Evolutionary conservation across 2,329 filamentous ascomycete genomes (phyloP), one percentile per base, ranked within the genome.

Genomic region (Apiospora phragmitis): DNA sequence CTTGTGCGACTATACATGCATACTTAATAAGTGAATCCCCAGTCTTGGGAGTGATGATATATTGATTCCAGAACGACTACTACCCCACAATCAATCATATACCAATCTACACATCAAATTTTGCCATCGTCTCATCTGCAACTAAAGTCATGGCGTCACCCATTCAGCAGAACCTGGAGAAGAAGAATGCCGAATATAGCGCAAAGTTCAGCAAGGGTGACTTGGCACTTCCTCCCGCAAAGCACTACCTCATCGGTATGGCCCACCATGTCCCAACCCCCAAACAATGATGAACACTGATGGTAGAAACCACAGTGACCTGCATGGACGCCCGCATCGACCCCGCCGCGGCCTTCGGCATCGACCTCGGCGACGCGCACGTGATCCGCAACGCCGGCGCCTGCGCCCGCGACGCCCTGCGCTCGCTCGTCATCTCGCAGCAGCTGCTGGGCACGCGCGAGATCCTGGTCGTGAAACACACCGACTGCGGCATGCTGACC

Each of bases 241-340:
- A 92, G 81, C 88, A 91, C 75, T 93, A 93, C 76, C 83, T 89
- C 9, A 83, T 92, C 73, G 80, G 90, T 91, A 85, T 43, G 83
- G 77, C 29, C 7, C n/a, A 21, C 18, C 32, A 47, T 2, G 18
- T 67, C 67, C 29, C 38, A 65, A n/a, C 41, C 55, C 49, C 38
- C 14, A 9, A n/a, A 3, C 49, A 55, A 21, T 16, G 41, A 65
- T 35, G 76, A 5, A 18, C 26, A 16, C 29, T 21, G 29, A 21
- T 43, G 41, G 9, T 9, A 3, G 41, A 16, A 3, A 18, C 24
- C 62, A 26, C 38, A 87, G 86, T 95, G 62, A 93, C 92, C 0
- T 96, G 93, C 81, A 96, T 96, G 93, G 93, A 96, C 77, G 92
- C 93, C 6, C 89, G 93, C 68, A 84, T 91, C 75, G 87, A 95